Evolutionary conservation across 73 alveolate genomes (phyloP), one percentile per base, ranked within the genome.

Genomic region (Paramecium pentaurelia): DNA sequence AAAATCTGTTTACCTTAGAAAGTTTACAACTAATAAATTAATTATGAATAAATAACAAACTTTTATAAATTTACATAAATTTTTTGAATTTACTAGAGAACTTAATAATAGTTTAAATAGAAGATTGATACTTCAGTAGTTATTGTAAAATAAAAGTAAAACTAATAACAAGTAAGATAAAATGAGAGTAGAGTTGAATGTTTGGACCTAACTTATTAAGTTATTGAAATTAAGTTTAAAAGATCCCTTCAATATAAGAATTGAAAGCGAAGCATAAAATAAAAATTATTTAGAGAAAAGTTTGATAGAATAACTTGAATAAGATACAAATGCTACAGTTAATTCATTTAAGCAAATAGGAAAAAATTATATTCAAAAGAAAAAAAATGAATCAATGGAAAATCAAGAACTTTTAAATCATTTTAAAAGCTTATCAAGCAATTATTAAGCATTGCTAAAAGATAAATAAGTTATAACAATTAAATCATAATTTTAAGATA

Each of bases 41-140:
- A 47, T 80, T 27, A 12, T 25, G 58, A 32, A 22, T 18, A 80
- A 25, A n/a, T 25, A 80, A 4, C 8, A 80, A 80, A 80, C 77
- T 27, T 80, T 80, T 49, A 47, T 47, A 42, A 80, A 80, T 80
- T 18, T 80, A 11, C 47, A 34, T 47, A 80, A 80, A 44, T 80
- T 80, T 44, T 80, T 80, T 45, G 91, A 45, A 20, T 80, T 80
- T 47, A 42, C 91, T 27, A 80, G 91, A 80, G 71, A 80, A n/a
- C 32, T 45, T 22, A 32, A 34, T 80, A 80, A 80, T 49, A 80
- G 51, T 80, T 49, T 32, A 20, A 80, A 80, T 80, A 44, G 34
- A 47, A 80, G 58, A 80, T 44, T 80, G 10, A 25, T 80, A 4
- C 8, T 27, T 44, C 27, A 80, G 30, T 8, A 49, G 10, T 47